Conservation (phyloP, 129 eudicot genomes). For the Flaveria brownii region DNA sequence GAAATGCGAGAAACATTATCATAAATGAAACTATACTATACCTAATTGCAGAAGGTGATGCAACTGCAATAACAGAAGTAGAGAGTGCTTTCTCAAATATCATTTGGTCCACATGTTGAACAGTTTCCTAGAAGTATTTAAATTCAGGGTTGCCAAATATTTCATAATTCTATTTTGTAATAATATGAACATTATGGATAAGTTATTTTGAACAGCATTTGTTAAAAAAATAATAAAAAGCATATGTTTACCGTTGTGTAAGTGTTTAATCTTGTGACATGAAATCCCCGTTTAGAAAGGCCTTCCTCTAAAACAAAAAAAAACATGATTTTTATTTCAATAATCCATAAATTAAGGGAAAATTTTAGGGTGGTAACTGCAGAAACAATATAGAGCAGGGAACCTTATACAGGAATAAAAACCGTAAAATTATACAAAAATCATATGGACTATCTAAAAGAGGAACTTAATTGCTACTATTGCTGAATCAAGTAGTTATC, state of each 20-base stretch:
- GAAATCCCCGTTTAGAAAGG: slow-evolving; percentile 79
- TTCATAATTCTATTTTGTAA: not conserved
- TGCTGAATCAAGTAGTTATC: not conserved
- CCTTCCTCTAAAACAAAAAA: slow-evolving; percentile 70
- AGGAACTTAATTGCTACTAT: slow-evolving; percentile 11
- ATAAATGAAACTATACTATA: slow-evolving; percentile 23
- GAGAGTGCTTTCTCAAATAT: slow-evolving; percentile 62
- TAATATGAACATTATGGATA: not conserved
- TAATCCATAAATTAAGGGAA: not conserved
- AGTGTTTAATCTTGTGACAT: slow-evolving; percentile 70
- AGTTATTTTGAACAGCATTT: not conserved
- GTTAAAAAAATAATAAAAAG: not conserved
- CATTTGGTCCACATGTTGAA: slow-evolving; percentile 59
- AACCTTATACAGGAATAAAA: not conserved
- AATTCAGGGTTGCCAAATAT: slow-evolving; percentile 16
- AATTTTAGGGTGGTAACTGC: not conserved
- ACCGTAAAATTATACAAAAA: not conserved
- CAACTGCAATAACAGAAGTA: slow-evolving; percentile 81
- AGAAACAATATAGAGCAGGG: slow-evolving; percentile 3
- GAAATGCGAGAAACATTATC: not conserved
- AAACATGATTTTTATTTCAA: slow-evolving; percentile 9
- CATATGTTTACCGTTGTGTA: slow-evolving; percentile 69
- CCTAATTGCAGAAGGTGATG: slow-evolving; percentile 97
- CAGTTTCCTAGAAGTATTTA: slow-evolving; percentile 52
- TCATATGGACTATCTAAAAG: not conserved